These are phyloP conservation scores for Rutstroemia sp. DNA, from an alignment of 2,329 filamentous ascomycete species.

Conservation along the genomic window DNA sequence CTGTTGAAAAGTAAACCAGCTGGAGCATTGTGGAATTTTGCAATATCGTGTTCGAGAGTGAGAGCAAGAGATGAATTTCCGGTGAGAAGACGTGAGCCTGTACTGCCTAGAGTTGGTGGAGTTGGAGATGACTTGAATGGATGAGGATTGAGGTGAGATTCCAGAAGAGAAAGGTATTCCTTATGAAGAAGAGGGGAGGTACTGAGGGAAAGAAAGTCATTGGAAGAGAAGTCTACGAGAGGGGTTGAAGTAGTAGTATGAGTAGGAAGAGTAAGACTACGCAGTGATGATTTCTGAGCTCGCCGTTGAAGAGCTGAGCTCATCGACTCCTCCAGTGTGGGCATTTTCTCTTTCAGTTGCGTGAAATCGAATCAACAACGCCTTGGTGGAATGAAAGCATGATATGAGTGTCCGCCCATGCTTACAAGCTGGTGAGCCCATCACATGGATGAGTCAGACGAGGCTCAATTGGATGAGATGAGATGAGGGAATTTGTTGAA, in stretches of 20 bases:
- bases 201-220: conserved; percentile 24
- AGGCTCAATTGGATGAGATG: too few relatives aligned
- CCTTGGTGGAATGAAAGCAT: not conserved
- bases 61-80: conserved; percentile 57
- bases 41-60: conserved; percentile 49
- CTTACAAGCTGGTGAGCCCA: not conserved
- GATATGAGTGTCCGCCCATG: not conserved
- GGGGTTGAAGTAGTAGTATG: conserved; percentile 17
- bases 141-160: not conserved
- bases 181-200: conserved; percentile 13
- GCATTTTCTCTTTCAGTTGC: not conserved
- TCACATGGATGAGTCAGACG: not conserved
- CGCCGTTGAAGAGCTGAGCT: conserved; percentile 2
- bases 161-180: conserved; percentile 15
- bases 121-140: not conserved
- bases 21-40: conserved; percentile 51
- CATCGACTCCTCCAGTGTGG: conserved; percentile 5
- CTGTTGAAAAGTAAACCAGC: conserved; percentile 54
- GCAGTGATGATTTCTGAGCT: conserved; percentile 2
- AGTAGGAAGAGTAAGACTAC: conserved; percentile 1
- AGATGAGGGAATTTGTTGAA: not conserved
- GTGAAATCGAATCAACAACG: not conserved
- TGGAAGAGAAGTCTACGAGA: conserved; percentile 34
- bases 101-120: conserved; percentile 20
- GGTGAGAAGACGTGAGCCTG: conserved; percentile 56